Percentiles rank a stretch among this genome's conserved stretches.
phyloP scores from a whole-genome alignment of 2,329 filamentous ascomycete genomes.

The Fusarium albosuccineum region DNA sequence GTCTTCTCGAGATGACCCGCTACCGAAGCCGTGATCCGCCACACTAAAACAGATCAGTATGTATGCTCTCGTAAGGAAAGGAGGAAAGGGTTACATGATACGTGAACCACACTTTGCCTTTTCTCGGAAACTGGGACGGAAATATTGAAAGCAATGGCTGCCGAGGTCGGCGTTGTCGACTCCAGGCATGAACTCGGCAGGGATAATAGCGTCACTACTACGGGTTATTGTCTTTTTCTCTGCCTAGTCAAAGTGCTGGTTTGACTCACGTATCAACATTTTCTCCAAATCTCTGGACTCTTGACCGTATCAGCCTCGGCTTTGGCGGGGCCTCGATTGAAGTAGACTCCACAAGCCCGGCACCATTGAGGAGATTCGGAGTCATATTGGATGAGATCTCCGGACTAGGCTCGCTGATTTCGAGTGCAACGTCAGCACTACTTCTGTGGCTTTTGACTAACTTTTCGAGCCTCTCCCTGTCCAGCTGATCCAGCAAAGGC shows the following conservation, averaged over 20 bases:
- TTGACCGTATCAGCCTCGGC: slow-evolving; percentile 13
- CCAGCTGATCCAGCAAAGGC: slow-evolving; percentile 7
- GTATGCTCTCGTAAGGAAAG: neutral
- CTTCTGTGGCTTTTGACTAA: neutral
- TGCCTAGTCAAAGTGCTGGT: neutral
- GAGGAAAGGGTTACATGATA: slow-evolving; percentile 16
- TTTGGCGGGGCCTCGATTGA: neutral
- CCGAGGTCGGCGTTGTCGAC: slow-evolving; percentile 39
- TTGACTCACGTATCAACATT: slow-evolving; percentile 38
- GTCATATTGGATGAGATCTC: neutral
- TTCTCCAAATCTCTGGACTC: slow-evolving; percentile 32
- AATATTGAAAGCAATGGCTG: slow-evolving; percentile 39
- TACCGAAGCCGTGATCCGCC: slow-evolving; percentile 18
- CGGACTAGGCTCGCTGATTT: slow-evolving; percentile 3
- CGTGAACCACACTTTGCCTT: slow-evolving; percentile 20
- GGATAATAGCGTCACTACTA: slow-evolving; percentile 29
- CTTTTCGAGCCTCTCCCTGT: neutral
- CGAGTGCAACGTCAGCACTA: neutral
- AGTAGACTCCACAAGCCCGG: neutral
- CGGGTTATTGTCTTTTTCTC: neutral
- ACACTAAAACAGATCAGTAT: neutral
- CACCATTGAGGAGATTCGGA: neutral
- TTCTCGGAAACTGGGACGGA: slow-evolving; percentile 30
- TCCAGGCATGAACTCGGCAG: slow-evolving; percentile 34
- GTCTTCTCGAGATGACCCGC: slow-evolving; percentile 29